Evolutionary conservation across 2,329 filamentous ascomycete genomes (phyloP).

Genomic region (Botrytis paeoniae): DNA sequence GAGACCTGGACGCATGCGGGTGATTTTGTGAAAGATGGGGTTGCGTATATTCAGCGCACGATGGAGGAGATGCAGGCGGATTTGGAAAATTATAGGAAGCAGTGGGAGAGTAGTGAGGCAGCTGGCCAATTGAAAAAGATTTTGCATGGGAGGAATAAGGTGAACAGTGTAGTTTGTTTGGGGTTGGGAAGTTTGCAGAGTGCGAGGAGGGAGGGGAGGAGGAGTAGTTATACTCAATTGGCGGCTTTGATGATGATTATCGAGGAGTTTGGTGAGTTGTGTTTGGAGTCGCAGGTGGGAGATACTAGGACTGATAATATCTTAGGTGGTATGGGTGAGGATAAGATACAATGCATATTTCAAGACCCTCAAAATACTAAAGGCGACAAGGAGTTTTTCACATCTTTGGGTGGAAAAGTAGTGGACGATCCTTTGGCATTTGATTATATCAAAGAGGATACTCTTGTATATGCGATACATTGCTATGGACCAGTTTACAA

Average conservation of each 20-base stretch:
- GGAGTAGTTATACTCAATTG: constrained; percentile 34
- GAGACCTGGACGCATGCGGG: constrained; percentile 26
- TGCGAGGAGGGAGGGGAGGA: constrained; percentile 33
- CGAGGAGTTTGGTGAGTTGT: constrained; percentile 24
- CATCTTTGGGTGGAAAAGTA: constrained; percentile 30
- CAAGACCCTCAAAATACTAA: constrained; percentile 38
- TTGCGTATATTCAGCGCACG: constrained; percentile 34
- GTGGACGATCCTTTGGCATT: constrained; percentile 36
- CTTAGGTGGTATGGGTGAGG: not conserved
- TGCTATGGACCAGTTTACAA: constrained; percentile 37
- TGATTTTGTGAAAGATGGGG: constrained; percentile 33
- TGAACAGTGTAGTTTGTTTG: constrained; percentile 34
- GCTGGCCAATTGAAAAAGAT: constrained; percentile 24
- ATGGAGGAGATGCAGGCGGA: constrained; percentile 34
- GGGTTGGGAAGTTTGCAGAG: constrained; percentile 37
- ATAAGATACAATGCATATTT: constrained; percentile 22
- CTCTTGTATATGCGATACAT: constrained; percentile 38
- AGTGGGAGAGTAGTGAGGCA: constrained; percentile 33
- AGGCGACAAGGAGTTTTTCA: constrained; percentile 36
- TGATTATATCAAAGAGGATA: constrained; percentile 27
- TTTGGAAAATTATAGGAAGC: constrained; percentile 29
- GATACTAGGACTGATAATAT: not conserved
- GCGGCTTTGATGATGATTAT: constrained; percentile 34
- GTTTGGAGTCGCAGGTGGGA: not conserved
- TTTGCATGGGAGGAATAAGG: constrained; percentile 20